Percentiles rank a stretch among this genome's conserved stretches.
Conservation (phyloP, 441 rosid genomes). For the Melastoma candidum region DNA sequence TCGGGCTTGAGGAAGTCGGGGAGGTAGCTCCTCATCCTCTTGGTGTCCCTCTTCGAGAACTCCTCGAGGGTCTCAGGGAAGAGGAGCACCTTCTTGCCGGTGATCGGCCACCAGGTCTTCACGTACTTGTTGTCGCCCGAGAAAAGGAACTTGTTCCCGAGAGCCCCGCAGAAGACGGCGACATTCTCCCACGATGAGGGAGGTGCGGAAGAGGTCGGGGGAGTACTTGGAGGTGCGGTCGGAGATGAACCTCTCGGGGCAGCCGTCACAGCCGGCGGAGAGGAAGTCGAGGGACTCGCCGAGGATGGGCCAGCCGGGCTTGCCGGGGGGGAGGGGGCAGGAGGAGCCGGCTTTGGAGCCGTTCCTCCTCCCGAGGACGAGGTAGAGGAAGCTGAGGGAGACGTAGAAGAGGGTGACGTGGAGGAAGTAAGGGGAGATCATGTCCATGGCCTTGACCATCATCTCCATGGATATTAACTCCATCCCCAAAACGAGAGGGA, state of each 20-base stretch:
- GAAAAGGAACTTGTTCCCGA: conserved; percentile 1
- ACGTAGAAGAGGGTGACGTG: conserved; percentile 4
- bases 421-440: background rate
- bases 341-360: conserved; percentile 4
- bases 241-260: conserved; percentile 22
- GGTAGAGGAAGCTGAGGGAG: conserved; percentile 1
- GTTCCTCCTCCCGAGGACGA: background rate
- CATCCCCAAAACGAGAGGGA: too few species aligned
- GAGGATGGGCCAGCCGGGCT: conserved; percentile 23
- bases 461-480: too few species aligned
- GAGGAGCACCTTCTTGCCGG: conserved; percentile 16
- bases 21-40: conserved; percentile 11
- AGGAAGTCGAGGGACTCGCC: conserved; percentile 23
- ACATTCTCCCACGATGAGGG: conserved; percentile 20
- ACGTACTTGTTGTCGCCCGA: conserved; percentile 21
- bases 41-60: conserved; percentile 14
- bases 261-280: conserved; percentile 12
- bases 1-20: conserved; percentile 8
- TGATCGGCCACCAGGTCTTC: conserved; percentile 19
- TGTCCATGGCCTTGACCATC: too few species aligned
- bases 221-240: conserved; percentile 18
- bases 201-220: conserved; percentile 21
- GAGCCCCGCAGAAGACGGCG: conserved; percentile 4
- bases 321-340: conserved; percentile 23
- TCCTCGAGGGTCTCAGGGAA: conserved; percentile 2